phyloP scores from a whole-genome alignment of 768 basidiomycete genomes.

The Holtermanniella nyarrowii region DNA sequence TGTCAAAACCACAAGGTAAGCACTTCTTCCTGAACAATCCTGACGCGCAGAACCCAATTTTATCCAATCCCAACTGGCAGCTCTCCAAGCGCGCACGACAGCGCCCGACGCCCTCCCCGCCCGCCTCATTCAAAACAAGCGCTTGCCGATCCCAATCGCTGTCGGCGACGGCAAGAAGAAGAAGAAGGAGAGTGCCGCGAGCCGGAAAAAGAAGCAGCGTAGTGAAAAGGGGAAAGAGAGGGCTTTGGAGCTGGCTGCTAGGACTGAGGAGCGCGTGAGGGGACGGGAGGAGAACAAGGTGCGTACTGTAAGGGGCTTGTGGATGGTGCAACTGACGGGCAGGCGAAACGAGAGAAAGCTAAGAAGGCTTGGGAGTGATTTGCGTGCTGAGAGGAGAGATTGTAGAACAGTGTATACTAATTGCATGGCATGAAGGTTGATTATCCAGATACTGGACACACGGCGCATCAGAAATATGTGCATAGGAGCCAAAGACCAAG shows the following conservation, averaged over 20 bases:
- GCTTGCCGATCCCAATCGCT: neutral
- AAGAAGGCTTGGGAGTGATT: constrained; percentile 35
- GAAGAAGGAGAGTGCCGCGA: constrained; percentile 9
- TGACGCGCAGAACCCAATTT: neutral
- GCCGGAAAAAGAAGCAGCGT: constrained; percentile 19
- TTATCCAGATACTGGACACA: too few relatives aligned
- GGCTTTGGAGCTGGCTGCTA: constrained; percentile 22
- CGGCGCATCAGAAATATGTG: neutral
- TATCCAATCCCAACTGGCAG: neutral
- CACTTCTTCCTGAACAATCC: neutral
- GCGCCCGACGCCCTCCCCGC: neutral
- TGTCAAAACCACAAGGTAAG: neutral
- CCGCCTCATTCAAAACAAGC: neutral
- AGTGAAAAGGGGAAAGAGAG: constrained; percentile 25
- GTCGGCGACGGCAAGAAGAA: constrained; percentile 7
- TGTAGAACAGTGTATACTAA: neutral
- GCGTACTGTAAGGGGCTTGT: constrained; percentile 3
- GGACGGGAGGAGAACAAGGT: constrained; percentile 32
- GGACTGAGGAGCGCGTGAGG: constrained; percentile 22
- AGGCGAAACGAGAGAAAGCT: constrained; percentile 29
- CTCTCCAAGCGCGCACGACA: neutral
- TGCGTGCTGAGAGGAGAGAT: neutral
- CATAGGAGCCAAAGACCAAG: neutral
- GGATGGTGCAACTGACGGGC: neutral
- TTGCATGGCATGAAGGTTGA: neutral